These are phyloP conservation scores for Xylaria sp. DNA, from an alignment of 2,329 filamentous ascomycete species.

Conservation along the genomic window DNA sequence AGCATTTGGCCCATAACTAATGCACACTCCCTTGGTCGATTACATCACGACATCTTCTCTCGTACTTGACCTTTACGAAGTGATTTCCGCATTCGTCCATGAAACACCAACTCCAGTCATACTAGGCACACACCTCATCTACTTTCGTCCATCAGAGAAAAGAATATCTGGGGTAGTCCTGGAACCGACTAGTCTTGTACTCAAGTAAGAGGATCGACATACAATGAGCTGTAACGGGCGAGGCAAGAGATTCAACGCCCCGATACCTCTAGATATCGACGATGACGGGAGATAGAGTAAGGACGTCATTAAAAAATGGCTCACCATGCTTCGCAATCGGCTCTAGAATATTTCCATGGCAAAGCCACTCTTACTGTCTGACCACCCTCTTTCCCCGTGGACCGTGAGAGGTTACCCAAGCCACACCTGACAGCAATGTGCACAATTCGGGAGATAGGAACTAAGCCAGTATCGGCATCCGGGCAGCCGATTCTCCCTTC, in stretches of 20 bases:
- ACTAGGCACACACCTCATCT: slow-evolving; percentile 27
- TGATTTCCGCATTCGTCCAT: slow-evolving; percentile 31
- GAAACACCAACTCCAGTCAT: slow-evolving; percentile 11
- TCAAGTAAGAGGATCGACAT: background rate
- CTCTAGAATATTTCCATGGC: background rate
- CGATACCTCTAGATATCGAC: slow-evolving; percentile 6
- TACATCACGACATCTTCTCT: slow-evolving; percentile 29
- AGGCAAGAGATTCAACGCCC: slow-evolving; percentile 14
- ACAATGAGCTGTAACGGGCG: slow-evolving; percentile 6
- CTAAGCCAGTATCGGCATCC: slow-evolving; percentile 5
- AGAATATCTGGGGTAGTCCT: background rate
- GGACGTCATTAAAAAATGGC: slow-evolving; percentile 3
- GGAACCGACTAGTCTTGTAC: slow-evolving; percentile 6
- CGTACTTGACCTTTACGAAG: background rate
- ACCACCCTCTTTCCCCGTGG: slow-evolving; percentile 25
- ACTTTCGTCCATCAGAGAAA: slow-evolving; percentile 13
- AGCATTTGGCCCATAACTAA: slow-evolving; percentile 16
- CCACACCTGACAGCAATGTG: slow-evolving; percentile 28
- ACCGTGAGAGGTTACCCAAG: background rate
- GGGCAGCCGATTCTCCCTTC: background rate
- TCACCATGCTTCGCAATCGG: background rate
- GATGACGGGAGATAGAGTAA: slow-evolving; percentile 13
- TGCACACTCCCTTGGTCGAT: slow-evolving; percentile 17
- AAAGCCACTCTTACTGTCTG: slow-evolving; percentile 16
- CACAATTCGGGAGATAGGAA: slow-evolving; percentile 14